phyloP scores from a whole-genome alignment of 108 stramenopile genomes.

The Skeletonema tropicum region DNA sequence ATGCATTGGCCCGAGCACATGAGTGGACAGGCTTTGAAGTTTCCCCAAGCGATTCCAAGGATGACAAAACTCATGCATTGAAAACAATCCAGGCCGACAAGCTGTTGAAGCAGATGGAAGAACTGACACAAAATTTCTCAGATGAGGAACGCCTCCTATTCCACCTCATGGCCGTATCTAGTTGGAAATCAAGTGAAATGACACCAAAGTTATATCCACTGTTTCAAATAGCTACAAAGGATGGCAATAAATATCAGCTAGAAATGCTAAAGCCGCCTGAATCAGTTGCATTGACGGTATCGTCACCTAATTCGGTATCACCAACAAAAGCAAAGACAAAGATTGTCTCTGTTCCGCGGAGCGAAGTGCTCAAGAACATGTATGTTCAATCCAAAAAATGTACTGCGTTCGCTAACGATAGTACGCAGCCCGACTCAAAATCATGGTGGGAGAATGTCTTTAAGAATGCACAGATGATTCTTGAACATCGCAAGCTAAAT shows the following conservation, averaged over 20 bases:
- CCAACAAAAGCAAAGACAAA: slow-evolving; percentile 2
- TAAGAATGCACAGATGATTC: slow-evolving; percentile 5
- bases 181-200: neutral
- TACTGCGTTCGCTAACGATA: neutral
- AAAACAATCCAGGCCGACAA: neutral
- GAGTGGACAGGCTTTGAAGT: neutral
- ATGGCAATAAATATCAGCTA: neutral
- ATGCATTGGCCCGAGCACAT: neutral
- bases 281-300: neutral
- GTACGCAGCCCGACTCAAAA: neutral
- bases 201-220: slow-evolving; percentile 18
- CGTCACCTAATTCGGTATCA: neutral
- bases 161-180: slow-evolving; percentile 12
- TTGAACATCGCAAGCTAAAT: slow-evolving; percentile 3
- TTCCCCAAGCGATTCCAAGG: neutral
- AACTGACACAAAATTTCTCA: slow-evolving; percentile 1
- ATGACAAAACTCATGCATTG: neutral
- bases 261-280: slow-evolving; percentile 13
- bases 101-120: neutral
- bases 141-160: slow-evolving; percentile 24
- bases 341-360: neutral
- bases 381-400: slow-evolving; percentile 13
- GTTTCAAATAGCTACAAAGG: slow-evolving; percentile 4
- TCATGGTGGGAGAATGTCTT: slow-evolving; percentile 7
- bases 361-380: slow-evolving; percentile 14